phyloP scores from a whole-genome alignment of 2,329 filamentous ascomycete species.

The Ceratocystiopsis sp. region DNA sequence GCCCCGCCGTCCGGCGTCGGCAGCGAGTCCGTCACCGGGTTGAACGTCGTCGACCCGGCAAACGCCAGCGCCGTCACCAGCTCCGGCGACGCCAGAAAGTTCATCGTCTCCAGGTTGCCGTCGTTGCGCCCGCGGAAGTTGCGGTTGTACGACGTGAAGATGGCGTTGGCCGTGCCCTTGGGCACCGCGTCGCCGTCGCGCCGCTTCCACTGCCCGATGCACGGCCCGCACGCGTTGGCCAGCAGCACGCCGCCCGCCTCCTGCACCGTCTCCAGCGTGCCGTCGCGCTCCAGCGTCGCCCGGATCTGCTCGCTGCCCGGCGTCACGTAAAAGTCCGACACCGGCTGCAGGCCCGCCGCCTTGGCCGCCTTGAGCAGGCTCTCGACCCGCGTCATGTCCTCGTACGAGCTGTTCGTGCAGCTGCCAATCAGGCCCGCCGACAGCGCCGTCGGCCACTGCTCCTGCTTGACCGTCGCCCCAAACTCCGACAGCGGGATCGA shows the following conservation, averaged over 20 bases:
- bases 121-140: slow-evolving; percentile 97
- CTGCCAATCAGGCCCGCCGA: slow-evolving; percentile 91
- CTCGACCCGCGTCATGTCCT: slow-evolving; percentile 95
- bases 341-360: slow-evolving; percentile 76
- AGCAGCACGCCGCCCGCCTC: slow-evolving; percentile 76
- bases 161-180: slow-evolving; percentile 83
- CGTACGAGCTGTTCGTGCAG: slow-evolving; percentile 97
- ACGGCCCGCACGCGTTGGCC: slow-evolving; percentile 88
- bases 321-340: slow-evolving; percentile 86
- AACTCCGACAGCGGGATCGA: slow-evolving; percentile 86
- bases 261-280: slow-evolving; percentile 71
- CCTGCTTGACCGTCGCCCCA: slow-evolving; percentile 63
- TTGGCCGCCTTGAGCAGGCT: slow-evolving; percentile 82
- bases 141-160: slow-evolving; percentile 93
- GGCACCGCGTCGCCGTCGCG: slow-evolving; percentile 51
- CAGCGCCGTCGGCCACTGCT: slow-evolving; percentile 80
- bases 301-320: slow-evolving; percentile 94
- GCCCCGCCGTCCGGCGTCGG: slow-evolving; percentile 60
- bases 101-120: slow-evolving; percentile 93
- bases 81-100: slow-evolving; percentile 93
- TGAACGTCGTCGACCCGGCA: slow-evolving; percentile 84
- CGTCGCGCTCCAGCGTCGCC: slow-evolving; percentile 78
- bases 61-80: slow-evolving; percentile 94
- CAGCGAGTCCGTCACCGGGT: slow-evolving; percentile 78
- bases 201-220: slow-evolving; percentile 89